phyloP scores from a whole-genome alignment of 306 rosid genomes.

The Canavalia ensiformis region DNA sequence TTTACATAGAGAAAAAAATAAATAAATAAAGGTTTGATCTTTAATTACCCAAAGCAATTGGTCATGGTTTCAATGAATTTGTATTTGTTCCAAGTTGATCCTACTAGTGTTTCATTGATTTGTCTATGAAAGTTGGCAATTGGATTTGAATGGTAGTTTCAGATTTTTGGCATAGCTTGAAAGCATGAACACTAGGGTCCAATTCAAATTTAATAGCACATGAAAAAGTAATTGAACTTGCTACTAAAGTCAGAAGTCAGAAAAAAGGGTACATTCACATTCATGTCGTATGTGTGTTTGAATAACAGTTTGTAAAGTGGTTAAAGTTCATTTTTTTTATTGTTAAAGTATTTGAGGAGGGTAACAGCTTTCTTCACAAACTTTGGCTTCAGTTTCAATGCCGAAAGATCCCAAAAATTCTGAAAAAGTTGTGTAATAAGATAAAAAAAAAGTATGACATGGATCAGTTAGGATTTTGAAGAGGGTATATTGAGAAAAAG shows the following conservation, averaged over 20 bases:
- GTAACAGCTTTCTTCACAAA: constrained; percentile 41
- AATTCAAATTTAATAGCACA: constrained; percentile 41
- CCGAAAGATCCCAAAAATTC: constrained; percentile 41
- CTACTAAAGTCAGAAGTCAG: constrained; percentile 37
- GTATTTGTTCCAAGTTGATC: constrained; percentile 20
- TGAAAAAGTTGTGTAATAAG: constrained; percentile 22
- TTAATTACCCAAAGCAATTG: constrained; percentile 27
- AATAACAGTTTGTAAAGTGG: constrained; percentile 61
- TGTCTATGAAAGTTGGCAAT: constrained; percentile 19
- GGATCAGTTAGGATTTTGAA: constrained; percentile 16
- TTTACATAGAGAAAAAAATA: constrained; percentile 13
- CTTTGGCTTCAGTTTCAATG: constrained; percentile 43
- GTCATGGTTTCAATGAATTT: constrained; percentile 51
- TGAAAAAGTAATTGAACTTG: constrained; percentile 57
- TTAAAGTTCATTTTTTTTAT: constrained; percentile 38
- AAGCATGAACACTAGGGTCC: constrained; percentile 64
- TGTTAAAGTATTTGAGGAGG: constrained; percentile 34
- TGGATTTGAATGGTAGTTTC: constrained; percentile 48
- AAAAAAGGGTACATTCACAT: constrained; percentile 31
- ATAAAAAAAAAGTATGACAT: not conserved
- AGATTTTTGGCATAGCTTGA: constrained; percentile 50
- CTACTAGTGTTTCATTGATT: not conserved
- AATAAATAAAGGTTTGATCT: constrained; percentile 51
- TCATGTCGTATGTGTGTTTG: constrained; percentile 46
- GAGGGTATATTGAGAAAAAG: not conserved